phyloP scores from a whole-genome alignment of 2,329 filamentous ascomycete genomes.

The Lasiodiplodia theobromae region DNA sequence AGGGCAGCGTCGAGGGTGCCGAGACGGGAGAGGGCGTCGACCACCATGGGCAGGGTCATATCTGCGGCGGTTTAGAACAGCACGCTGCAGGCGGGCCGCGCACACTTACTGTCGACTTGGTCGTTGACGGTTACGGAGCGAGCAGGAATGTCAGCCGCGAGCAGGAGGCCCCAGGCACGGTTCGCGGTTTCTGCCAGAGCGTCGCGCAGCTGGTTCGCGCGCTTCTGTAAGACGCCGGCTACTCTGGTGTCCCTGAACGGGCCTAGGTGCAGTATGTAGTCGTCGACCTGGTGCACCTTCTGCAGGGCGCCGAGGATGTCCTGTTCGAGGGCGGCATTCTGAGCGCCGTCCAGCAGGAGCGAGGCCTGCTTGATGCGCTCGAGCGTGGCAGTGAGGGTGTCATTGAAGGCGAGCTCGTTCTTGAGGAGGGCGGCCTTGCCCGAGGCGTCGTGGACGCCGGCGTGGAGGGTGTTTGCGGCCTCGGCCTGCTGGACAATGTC shows the following conservation, averaged over 20 bases:
- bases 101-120: conserved; percentile 56
- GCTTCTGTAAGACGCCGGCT: conserved; percentile 69
- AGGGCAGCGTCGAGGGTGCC: conserved; percentile 57
- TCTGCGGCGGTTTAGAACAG: conserved; percentile 26
- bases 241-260: conserved; percentile 68
- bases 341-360: conserved; percentile 55
- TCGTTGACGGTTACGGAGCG: conserved; percentile 65
- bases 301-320: conserved; percentile 57
- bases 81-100: background rate
- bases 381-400: conserved; percentile 58
- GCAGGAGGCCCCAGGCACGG: conserved; percentile 73
- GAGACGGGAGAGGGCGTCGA: conserved; percentile 47
- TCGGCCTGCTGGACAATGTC: conserved; percentile 83
- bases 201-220: conserved; percentile 70
- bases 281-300: conserved; percentile 57
- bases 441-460: conserved; percentile 67
- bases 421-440: conserved; percentile 63
- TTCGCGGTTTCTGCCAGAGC: conserved; percentile 71
- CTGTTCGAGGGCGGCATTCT: conserved; percentile 53
- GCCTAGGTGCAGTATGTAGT: conserved; percentile 65
- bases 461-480: conserved; percentile 68
- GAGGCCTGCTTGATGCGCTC: conserved; percentile 61
- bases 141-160: conserved; percentile 66
- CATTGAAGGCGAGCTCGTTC: conserved; percentile 66
- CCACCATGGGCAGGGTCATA: conserved; percentile 43